Percentiles rank a stretch among this genome's conserved stretches.
phyloP scores from a whole-genome alignment of 2,329 filamentous ascomycete species.

The Cadophora gregata region DNA sequence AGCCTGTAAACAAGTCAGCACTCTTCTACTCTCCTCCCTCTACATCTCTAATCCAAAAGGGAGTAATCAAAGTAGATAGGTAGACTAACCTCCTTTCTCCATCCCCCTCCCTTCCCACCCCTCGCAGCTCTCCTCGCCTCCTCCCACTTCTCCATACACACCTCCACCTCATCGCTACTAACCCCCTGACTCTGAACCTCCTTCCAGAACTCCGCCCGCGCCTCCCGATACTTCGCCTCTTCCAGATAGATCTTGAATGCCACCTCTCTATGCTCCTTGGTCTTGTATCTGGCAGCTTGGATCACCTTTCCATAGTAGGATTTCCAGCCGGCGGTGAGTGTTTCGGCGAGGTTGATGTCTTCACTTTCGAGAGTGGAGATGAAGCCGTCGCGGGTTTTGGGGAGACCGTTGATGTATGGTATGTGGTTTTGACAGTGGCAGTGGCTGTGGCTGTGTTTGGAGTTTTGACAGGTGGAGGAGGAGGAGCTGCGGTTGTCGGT shows the following conservation, averaged over 20 bases:
- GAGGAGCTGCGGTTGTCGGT: background rate
- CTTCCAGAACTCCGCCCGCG: background rate
- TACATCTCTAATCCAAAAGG: too few relatives aligned
- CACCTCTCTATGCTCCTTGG: background rate
- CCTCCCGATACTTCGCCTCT: background rate
- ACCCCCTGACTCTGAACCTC: background rate
- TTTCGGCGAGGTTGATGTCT: background rate
- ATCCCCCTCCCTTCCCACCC: background rate
- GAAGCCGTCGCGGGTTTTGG: background rate
- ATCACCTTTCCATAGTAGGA: slow-evolving; percentile 4
- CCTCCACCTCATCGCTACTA: background rate
- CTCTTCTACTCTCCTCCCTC: background rate
- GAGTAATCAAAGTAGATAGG: background rate
- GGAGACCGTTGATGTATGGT: background rate
- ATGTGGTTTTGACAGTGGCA: too few relatives aligned
- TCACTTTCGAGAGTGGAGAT: background rate
- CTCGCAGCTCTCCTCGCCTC: background rate
- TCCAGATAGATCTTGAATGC: background rate
- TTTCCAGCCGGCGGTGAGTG: background rate
- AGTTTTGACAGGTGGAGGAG: background rate
- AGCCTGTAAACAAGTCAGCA: background rate
- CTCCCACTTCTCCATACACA: slow-evolving; percentile 7
- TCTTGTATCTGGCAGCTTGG: background rate
- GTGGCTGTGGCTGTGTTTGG: too few relatives aligned
- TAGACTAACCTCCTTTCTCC: background rate